phyloP scores from a whole-genome alignment of 108 stramenopile genomes.

The Cyclotella distinguenda region DNA sequence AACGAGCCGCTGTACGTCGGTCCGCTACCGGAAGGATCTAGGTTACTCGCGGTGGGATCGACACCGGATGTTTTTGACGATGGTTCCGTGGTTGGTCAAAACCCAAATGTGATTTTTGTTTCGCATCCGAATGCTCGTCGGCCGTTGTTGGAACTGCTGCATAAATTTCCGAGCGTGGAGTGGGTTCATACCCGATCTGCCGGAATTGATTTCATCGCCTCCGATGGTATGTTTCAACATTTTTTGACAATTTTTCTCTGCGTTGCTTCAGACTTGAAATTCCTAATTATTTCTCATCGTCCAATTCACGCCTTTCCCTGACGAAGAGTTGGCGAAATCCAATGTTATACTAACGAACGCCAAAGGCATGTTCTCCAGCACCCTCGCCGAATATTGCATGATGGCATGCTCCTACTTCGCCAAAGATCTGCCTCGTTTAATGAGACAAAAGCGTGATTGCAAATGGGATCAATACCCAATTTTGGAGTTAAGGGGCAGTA shows the following conservation, averaged over 20 bases:
- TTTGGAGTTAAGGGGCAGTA: constrained; percentile 71
- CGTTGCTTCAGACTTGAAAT: no score
- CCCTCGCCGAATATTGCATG: constrained; percentile 89
- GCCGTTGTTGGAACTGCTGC: constrained; percentile 53
- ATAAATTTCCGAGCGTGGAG: constrained; percentile 57
- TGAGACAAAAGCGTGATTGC: constrained; percentile 61
- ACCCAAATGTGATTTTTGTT: constrained; percentile 77
- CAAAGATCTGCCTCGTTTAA: constrained; percentile 86
- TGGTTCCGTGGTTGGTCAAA: constrained; percentile 32
- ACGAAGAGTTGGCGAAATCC: constrained; percentile 26
- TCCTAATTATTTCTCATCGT: no score
- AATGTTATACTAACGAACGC: constrained; percentile 82
- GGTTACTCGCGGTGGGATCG: constrained; percentile 58
- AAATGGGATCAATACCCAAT: constrained; percentile 78
- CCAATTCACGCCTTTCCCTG: neutral
- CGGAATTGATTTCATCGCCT: constrained; percentile 74
- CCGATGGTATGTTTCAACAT: constrained; percentile 15
- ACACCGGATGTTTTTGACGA: constrained; percentile 62
- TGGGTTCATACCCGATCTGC: constrained; percentile 87
- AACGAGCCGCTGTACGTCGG: constrained; percentile 60
- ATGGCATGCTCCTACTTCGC: constrained; percentile 90
- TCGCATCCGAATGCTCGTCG: constrained; percentile 59
- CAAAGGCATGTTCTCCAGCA: constrained; percentile 81
- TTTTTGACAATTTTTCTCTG: no score
- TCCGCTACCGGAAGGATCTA: constrained; percentile 57